Base-by-base conservation (phyloP, 306 rosid genomes). In the Oemleria cerasiformis region DNA sequence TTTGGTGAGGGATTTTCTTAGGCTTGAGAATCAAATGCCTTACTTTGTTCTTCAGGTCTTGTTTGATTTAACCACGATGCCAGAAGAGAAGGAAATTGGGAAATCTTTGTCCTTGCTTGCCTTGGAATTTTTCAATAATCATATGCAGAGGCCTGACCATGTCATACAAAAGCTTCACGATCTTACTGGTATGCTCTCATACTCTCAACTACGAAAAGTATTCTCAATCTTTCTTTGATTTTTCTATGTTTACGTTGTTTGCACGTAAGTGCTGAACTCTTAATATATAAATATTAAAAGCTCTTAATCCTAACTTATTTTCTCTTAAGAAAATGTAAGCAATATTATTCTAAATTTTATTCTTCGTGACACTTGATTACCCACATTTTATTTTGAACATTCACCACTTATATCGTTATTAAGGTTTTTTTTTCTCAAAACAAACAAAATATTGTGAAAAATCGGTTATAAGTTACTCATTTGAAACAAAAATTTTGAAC, bases 11-110 rank as follows among this genome's bases (percentile, higher is more conserved):
- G 96, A 92, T 23, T 84, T 89, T 50, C 84, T 86, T n/a, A 77
- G 84, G 34, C 87, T 92, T 1, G 96, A 92, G 72, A 92, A 92
- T 63, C 96, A 92, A 60, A 82, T 92, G 12, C 97, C 97, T 0
- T 86, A 65, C 63, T 86, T 83, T 38, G 42, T 92, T 48, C 88
- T 92, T 6, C 65, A 83, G 15, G 41, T 20, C 1, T 45, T 89
- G 3, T 92, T 70, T 30, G 72, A 84, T 7, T 3, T 83, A 10
- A 73, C 87, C 1, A 66, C 71, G 1, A 63, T 36, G 6, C 64
- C 80, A 0, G 70, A 53, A 23, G 40, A n/a, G 54, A 78, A 65
- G 43, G 67, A 19, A 1, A 57, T 71, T 9, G 8, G 63, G 11
- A 47, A 59, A 0, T 45, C 86, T 0, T 58, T 90, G 19, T 63